These are phyloP conservation scores for Circinella umbellata DNA, from an alignment of 371 early-diverging fungal species.

Conservation along the genomic window DNA sequence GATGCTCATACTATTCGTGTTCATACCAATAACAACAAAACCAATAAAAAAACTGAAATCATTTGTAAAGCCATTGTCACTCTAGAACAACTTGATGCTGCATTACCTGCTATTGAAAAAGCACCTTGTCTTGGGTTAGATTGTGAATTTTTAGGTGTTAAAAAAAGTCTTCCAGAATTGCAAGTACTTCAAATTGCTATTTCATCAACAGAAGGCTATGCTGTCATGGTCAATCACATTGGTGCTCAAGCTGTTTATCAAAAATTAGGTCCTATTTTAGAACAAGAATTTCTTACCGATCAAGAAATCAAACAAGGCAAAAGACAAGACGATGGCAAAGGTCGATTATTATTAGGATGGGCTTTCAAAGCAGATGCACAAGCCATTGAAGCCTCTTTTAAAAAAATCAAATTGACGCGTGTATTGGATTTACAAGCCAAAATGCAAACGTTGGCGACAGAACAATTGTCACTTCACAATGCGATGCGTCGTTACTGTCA, in stretches of 20 bases:
- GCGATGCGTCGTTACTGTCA: slow-evolving; percentile 35
- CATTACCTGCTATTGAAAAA: slow-evolving; percentile 18
- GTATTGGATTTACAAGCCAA: slow-evolving; percentile 50
- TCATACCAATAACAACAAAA: neutral
- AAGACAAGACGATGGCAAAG: neutral
- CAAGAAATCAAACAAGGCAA: neutral
- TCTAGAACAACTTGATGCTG: slow-evolving; percentile 25
- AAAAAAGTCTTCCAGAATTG: slow-evolving; percentile 36
- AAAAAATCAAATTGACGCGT: slow-evolving; percentile 21
- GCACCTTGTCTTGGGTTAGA: slow-evolving; percentile 33
- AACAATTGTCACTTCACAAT: slow-evolving; percentile 28
- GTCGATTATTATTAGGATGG: slow-evolving; percentile 37
- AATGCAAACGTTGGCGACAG: slow-evolving; percentile 26
- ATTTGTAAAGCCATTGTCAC: slow-evolving; percentile 29
- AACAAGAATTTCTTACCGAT: neutral
- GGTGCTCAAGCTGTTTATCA: slow-evolving; percentile 31
- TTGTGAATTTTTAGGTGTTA: slow-evolving; percentile 45
- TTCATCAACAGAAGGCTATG: slow-evolving; percentile 36
- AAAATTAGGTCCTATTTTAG: slow-evolving; percentile 24
- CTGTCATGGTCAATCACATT: slow-evolving; percentile 49
- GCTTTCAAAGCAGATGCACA: slow-evolving; percentile 42
- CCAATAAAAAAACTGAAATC: neutral
- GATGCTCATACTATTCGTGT: slow-evolving; percentile 15
- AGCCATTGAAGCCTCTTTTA: slow-evolving; percentile 41
- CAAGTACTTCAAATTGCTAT: slow-evolving; percentile 50